phyloP scores from a whole-genome alignment of 2,329 filamentous ascomycete genomes.

The Exophiala bonariae region DNA sequence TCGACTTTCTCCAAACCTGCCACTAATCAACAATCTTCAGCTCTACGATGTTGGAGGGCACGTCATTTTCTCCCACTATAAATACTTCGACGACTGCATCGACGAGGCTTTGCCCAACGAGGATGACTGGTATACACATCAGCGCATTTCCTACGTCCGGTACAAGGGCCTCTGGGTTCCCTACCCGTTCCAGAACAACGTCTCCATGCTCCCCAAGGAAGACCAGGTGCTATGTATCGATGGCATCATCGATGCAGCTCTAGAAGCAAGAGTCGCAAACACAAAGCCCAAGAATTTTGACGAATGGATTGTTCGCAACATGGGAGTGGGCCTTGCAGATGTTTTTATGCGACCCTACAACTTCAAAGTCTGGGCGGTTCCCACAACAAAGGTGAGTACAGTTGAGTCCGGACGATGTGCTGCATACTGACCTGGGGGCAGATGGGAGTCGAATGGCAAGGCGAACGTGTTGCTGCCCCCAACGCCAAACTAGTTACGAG shows the following conservation, averaged over 20 bases:
- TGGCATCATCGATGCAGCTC: constrained; percentile 89
- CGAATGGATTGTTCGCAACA: constrained; percentile 95
- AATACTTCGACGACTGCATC: constrained; percentile 99
- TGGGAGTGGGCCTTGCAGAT: constrained; percentile 84
- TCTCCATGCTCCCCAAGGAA: constrained; percentile 95
- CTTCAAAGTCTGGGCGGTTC: constrained; percentile 99
- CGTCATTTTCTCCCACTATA: constrained; percentile 99
- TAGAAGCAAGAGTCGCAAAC: constrained; percentile 81
- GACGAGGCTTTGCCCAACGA: constrained; percentile 93
- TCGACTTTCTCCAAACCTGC: neutral
- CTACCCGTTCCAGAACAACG: constrained; percentile 99
- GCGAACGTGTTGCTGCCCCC: constrained; percentile 95
- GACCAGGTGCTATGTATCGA: constrained; percentile 95
- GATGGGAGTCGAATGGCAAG: constrained; percentile 99
- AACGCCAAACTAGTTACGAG: constrained; percentile 90
- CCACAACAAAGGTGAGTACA: constrained; percentile 80
- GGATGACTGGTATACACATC: constrained; percentile 95
- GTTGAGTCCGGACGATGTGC: neutral
- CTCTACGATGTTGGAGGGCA: constrained; percentile 98
- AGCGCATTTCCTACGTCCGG: constrained; percentile 98
- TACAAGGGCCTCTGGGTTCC: constrained; percentile 97
- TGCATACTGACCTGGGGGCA: constrained; percentile 38
- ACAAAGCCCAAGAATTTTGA: constrained; percentile 96
- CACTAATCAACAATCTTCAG: constrained; percentile 46
- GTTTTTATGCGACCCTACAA: constrained; percentile 99